Conservation (phyloP, 2,329 filamentous ascomycete genomes). For the Exserohilum rostratum region DNA sequence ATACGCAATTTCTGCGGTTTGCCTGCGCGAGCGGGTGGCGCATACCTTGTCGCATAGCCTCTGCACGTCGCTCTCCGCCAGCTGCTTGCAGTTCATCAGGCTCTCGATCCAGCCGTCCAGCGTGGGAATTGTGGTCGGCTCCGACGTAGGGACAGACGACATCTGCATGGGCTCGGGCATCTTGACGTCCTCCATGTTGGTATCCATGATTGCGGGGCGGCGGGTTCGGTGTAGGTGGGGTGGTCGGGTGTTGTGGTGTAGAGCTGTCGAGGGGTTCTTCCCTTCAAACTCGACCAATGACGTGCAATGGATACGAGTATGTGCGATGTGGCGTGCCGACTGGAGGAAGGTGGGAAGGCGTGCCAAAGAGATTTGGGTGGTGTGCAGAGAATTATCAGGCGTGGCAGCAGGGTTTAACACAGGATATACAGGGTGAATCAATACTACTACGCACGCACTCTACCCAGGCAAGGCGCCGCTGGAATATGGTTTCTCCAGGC, state of each 20-base stretch:
- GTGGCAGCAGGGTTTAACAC: conserved; percentile 27
- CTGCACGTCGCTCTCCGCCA: conserved; percentile 92
- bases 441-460: conserved; percentile 23
- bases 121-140: conserved; percentile 88
- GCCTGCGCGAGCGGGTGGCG: conserved; percentile 3
- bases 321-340: conserved; percentile 8
- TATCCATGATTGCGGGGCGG: conserved; percentile 73
- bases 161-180: conserved; percentile 79
- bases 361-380: conserved; percentile 14
- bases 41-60: conserved; percentile 94
- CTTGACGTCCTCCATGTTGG: conserved; percentile 98
- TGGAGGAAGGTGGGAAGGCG: neutral
- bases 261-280: conserved; percentile 44
- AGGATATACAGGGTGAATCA: conserved; percentile 28
- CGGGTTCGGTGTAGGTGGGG: conserved; percentile 27
- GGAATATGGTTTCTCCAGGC: conserved; percentile 10
- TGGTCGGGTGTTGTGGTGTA: conserved; percentile 38
- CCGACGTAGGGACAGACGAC: conserved; percentile 69
- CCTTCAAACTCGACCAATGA: conserved; percentile 48
- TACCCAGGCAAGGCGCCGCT: conserved; percentile 9
- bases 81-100: conserved; percentile 98
- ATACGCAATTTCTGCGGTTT: neutral
- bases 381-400: conserved; percentile 17
- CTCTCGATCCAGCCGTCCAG: conserved; percentile 98
- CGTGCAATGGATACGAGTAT: conserved; percentile 33